Percentiles rank a stretch among this genome's conserved stretches.
These are phyloP conservation scores for Penicillium carneum DNA, from an alignment of 2,329 filamentous ascomycete genomes.

Conservation along the genomic window DNA sequence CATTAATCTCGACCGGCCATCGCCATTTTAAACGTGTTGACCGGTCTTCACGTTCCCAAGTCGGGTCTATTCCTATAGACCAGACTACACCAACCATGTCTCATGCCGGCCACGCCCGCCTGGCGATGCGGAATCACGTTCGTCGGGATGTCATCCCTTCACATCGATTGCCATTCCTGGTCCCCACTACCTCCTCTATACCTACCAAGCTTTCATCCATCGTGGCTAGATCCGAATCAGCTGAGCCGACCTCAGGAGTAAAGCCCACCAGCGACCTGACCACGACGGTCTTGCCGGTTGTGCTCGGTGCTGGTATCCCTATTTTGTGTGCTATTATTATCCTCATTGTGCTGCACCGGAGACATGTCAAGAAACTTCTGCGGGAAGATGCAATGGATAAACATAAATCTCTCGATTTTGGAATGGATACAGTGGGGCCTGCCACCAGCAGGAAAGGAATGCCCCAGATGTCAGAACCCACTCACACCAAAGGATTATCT, in stretches of 20 bases:
- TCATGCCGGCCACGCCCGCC: conserved; percentile 39
- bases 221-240: conserved; percentile 38
- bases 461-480: conserved; percentile 51
- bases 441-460: conserved; percentile 52
- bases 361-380: conserved; percentile 73
- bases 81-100: conserved; percentile 28
- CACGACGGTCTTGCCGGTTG: conserved; percentile 70
- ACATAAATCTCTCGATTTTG: conserved; percentile 91
- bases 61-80: conserved; percentile 7
- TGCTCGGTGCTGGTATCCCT: conserved; percentile 76
- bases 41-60: conserved; percentile 18
- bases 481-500: conserved; percentile 61
- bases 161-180: conserved; percentile 36
- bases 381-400: conserved; percentile 84
- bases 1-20: conserved; percentile 12
- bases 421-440: conserved; percentile 66
- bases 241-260: conserved; percentile 51
- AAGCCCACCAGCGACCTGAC: conserved; percentile 63
- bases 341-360: conserved; percentile 78
- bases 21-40: conserved; percentile 16
- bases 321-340: conserved; percentile 70
- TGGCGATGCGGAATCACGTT: conserved; percentile 33
- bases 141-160: conserved; percentile 40
- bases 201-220: conserved; percentile 35
- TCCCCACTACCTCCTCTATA: conserved; percentile 23